phyloP scores from a whole-genome alignment of 805 yeast genomes.

The Kodamaea neixiangensis region DNA sequence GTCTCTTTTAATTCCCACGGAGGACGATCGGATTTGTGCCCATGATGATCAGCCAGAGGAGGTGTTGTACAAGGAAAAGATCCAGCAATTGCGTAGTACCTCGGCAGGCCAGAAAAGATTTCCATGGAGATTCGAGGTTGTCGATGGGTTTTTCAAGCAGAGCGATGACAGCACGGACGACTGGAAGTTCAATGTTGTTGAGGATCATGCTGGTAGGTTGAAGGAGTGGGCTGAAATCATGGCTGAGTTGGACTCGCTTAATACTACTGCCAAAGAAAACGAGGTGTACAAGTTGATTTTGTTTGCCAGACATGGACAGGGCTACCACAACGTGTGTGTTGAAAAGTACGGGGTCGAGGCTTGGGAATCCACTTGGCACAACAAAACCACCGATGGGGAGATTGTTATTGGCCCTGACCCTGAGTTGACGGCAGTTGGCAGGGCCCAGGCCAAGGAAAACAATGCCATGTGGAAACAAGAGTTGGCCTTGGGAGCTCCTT shows the following conservation, averaged over 20 bases:
- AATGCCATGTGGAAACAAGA: slow-evolving; percentile 46
- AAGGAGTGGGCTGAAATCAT: slow-evolving; percentile 43
- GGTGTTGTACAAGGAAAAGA: slow-evolving; percentile 15
- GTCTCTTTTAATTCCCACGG: slow-evolving; percentile 28
- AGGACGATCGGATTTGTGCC: slow-evolving; percentile 28
- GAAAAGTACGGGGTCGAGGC: slow-evolving; percentile 53
- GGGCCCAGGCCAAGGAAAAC: slow-evolving; percentile 55
- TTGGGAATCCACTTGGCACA: slow-evolving; percentile 62
- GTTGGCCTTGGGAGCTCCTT: slow-evolving; percentile 48
- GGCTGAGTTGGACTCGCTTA: slow-evolving; percentile 34
- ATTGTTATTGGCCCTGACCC: slow-evolving; percentile 64
- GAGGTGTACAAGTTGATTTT: slow-evolving; percentile 51
- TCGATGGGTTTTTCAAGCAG: slow-evolving; percentile 53
- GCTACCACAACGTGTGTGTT: slow-evolving; percentile 60
- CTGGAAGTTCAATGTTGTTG: slow-evolving; percentile 43
- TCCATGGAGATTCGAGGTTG: slow-evolving; percentile 51
- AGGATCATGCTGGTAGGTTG: slow-evolving; percentile 46
- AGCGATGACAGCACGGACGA: slow-evolving; percentile 47
- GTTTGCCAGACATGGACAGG: slow-evolving; percentile 71
- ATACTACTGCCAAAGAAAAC: slow-evolving; percentile 32
- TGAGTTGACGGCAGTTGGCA: slow-evolving; percentile 54
- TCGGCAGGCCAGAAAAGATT: slow-evolving; percentile 23
- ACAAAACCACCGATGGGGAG: slow-evolving; percentile 54
- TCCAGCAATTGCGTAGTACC: slow-evolving; percentile 20
- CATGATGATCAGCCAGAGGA: slow-evolving; percentile 24